Base-by-base conservation (phyloP, 352 stramenopile genomes). In the Globisporangium carolinianum region DNA sequence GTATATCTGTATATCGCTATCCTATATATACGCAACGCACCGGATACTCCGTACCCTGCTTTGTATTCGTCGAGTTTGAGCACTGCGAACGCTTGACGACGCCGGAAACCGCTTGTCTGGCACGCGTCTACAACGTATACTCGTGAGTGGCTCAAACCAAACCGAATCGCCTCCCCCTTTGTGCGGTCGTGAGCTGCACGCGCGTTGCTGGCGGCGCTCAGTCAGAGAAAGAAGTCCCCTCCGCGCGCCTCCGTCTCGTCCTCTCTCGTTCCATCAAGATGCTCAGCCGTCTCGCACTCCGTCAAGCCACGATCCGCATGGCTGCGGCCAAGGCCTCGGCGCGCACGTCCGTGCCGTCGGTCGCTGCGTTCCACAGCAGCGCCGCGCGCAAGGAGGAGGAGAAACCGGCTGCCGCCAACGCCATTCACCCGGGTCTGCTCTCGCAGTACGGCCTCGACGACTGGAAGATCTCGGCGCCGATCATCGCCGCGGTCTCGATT, bases 391-490 rank as follows among this genome's bases (percentile, higher is more conserved):
- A 86, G 68, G 63, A 73, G 18, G 65, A 83, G 45, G 68, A 86
- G 66, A 73, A 86, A 60, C 54, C 66, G 51, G 56, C 68, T n/a
- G 63, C 69, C 41, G 73, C 71, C 43, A 46, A 63, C 8, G 61
- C 79, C 47, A 66, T 68, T 35, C 77, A 78, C 51, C 69, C 78
- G 54, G 77, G 81, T 9, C 58, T 91, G 41, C 68, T 94, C 57
- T 58, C 75, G 38, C 67, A 86, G 65, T 81, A 69, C 55, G 83
- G 83, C 9, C 70, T 94, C 42, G 80, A 88, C 56, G 83, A 94
- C 73, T 90, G 79, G 78, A 91, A 91, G 76, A 81, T 94, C 71
- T 89, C 77, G 67, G 68, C 71, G 57, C 83, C 83, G 47, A 80
- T 94, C 56, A 71, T 79, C 49, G 77, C 72, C 48, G 83, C 83